These are phyloP conservation scores for Heliamphora exappendiculata DNA, from an alignment of 148 eudicot genomes.

Conservation along the genomic window DNA sequence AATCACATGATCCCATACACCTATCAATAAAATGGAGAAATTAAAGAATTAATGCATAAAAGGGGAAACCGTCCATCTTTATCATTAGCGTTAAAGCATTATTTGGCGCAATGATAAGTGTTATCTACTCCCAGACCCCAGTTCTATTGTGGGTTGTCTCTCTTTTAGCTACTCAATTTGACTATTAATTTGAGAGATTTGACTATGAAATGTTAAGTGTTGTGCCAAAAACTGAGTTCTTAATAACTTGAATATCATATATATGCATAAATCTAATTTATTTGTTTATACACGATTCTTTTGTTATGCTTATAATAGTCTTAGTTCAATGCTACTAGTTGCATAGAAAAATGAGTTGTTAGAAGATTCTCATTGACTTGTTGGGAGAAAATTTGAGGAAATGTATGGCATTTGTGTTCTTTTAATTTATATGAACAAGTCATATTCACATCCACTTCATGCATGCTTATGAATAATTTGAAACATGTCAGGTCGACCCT, in stretches of 20 bases:
- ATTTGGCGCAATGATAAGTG: too few species aligned
- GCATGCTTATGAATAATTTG: conserved; percentile 14
- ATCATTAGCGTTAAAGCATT: neutral
- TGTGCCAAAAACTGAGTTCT: neutral
- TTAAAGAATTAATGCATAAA: neutral
- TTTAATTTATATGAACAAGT: neutral
- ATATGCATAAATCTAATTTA: neutral
- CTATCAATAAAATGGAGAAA: neutral
- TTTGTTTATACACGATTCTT: too few species aligned
- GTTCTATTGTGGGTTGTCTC: neutral
- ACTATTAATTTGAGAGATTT: neutral
- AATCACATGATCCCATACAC: neutral
- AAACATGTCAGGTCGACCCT: conserved; percentile 10
- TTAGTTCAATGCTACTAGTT: neutral
- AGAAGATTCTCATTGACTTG: conserved; percentile 17
- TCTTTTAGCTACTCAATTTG: neutral
- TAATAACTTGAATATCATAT: neutral
- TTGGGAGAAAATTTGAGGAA: neutral
- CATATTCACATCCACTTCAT: neutral
- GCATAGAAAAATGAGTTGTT: conserved; percentile 15
- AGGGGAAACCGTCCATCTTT: neutral
- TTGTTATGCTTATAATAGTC: neutral
- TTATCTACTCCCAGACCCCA: too few species aligned
- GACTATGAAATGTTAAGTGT: neutral
- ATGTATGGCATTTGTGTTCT: neutral